These are phyloP conservation scores for Corinectria fuckeliana DNA, from an alignment of 2,329 filamentous ascomycete genomes.

Conservation along the genomic window DNA sequence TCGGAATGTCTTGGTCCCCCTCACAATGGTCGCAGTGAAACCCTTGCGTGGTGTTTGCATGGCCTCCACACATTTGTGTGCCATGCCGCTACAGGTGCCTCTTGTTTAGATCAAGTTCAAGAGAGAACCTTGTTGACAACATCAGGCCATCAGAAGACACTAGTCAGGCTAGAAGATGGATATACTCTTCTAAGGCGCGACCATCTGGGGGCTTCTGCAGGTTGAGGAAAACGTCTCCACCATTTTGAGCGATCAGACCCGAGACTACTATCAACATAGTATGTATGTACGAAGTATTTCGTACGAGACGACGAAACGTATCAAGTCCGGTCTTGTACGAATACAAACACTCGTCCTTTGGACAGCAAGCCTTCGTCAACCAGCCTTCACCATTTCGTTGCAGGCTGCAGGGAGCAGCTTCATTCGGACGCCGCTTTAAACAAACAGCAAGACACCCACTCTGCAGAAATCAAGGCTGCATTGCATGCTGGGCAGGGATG, in stretches of 20 bases:
- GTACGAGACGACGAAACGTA: too few species aligned
- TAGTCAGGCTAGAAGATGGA: conserved; percentile 25
- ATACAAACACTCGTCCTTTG: not conserved
- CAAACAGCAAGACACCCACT: not conserved
- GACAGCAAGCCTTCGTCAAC: not conserved
- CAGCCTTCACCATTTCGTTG: not conserved
- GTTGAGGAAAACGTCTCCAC: conserved; percentile 33
- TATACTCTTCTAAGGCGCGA: conserved; percentile 28
- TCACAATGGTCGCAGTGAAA: not conserved
- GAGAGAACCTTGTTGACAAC: conserved; percentile 13
- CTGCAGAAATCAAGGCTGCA: conserved; percentile 23
- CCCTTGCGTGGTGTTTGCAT: not conserved
- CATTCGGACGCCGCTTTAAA: conserved; percentile 13
- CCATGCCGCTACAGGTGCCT: not conserved
- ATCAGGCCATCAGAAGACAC: conserved; percentile 32
- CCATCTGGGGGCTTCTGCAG: conserved; percentile 14
- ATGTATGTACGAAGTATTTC: too few species aligned
- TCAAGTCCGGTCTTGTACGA: too few species aligned
- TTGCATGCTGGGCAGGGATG: conserved; percentile 33
- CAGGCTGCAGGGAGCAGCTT: conserved; percentile 13
- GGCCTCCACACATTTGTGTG: not conserved
- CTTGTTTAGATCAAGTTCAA: conserved; percentile 9
- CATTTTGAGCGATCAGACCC: conserved; percentile 19
- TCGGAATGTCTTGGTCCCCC: conserved; percentile 9
- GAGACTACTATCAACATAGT: conserved; percentile 15